These are phyloP conservation scores for Saxophila tyrrhenica DNA, from an alignment of 495 filamentous ascomycete species.

Conservation along the genomic window DNA sequence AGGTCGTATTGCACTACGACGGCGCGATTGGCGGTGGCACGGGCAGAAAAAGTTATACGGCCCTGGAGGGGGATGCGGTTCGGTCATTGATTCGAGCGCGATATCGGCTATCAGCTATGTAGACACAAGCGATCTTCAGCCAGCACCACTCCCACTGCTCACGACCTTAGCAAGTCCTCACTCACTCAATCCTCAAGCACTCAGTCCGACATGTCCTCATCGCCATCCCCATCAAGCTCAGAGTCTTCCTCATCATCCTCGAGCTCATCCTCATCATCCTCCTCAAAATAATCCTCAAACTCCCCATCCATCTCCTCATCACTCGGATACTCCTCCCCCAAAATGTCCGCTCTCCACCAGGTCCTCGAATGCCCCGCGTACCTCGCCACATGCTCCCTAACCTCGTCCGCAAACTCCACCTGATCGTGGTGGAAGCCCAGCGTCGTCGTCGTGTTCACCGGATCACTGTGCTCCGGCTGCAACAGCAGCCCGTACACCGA, in stretches of 20 bases:
- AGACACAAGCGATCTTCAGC: no score
- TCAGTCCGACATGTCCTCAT: no score
- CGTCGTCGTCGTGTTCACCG: constrained; percentile 25
- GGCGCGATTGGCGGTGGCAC: no score
- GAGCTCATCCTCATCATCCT: neutral
- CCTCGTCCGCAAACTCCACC: constrained; percentile 22
- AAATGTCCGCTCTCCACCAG: constrained; percentile 20
- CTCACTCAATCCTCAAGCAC: no score
- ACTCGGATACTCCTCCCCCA: neutral
- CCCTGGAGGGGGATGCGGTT: no score
- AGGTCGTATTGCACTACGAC: no score
- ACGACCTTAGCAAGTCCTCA: no score
- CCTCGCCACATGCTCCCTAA: constrained; percentile 17
- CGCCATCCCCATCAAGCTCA: no score
- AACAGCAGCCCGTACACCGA: constrained; percentile 24
- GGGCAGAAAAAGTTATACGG: no score
- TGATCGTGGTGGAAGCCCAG: constrained; percentile 27
- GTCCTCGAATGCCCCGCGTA: constrained; percentile 22
- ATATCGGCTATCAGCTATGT: no score
- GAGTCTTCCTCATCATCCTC: constrained; percentile 4
- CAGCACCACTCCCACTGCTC: no score
- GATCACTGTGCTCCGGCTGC: constrained; percentile 22
- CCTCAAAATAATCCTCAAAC: neutral
- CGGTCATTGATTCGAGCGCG: no score
- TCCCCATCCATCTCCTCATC: neutral